Base-by-base conservation (phyloP, 441 rosid species). In the Aleurites moluccanus region DNA sequence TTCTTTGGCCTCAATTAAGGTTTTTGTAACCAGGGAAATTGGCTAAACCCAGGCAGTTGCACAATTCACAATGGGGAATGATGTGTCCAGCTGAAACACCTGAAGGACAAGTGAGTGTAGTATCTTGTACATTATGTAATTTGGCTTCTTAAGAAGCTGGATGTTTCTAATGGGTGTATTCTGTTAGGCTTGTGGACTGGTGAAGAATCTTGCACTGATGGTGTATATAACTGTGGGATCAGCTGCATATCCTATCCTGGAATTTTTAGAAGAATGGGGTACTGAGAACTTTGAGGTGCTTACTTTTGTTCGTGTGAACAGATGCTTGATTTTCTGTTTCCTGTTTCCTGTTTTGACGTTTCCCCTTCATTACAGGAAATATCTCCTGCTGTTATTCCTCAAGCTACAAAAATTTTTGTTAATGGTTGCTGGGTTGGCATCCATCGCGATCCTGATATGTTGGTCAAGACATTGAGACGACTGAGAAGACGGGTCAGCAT, bases 61-160 rank as follows among this genome's bases (percentile, higher is more conserved):
- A 96, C 81, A 96, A 96, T 84, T 92, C 99, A 67, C 99, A 96
- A 74, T 96, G 99, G 99, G 99, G 98, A 80, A 93, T 96, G 98
- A 93, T 96, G 98, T 96, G 99, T 81, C 99, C 99, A n/a, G 98
- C 97, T 74, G 99, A 93, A 84, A 96, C 98, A 76, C 99, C 99
- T 67, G 97, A 93, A 88, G 99, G 99, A 79, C 97, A 93, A 86
- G 98, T 96, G 79, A 81, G 86, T 72, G 11, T 64, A 18, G 18
- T 61, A 8, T 53, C 35, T 75, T 53, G 28, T 57, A 35, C 63
- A 18, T 44, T 21, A 55, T 69, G 44, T 13, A 72, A 57, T 35
- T 20, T 25, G n/a, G 3, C 28, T 53, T 64, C 35, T 40, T 10
- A 27, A 20, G 33, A 11, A 10, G 60, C 50, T 40, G 57, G 35